Base-by-base conservation (phyloP, 257 asterid genomes). In the Solanum tacnaense region DNA sequence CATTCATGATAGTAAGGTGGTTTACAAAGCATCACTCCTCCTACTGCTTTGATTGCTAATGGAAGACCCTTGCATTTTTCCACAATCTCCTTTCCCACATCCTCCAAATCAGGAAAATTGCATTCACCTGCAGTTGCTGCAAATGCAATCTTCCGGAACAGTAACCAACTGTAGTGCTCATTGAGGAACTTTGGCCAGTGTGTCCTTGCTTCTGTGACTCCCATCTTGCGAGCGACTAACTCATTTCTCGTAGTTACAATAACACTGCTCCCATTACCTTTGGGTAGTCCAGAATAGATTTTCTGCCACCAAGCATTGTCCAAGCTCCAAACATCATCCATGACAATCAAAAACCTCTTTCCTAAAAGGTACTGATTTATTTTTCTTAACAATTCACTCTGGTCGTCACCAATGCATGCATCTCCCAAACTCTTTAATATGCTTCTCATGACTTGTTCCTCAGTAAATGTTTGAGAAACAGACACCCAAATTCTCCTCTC, bases 401-500 rank as follows among this genome's bases (percentile, higher is more conserved):
- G 87, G 89, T 90, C 87, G 11, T 90, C 92, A 49, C 91, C 91
- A 46, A 88, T 20, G 52, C 89, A 88, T 67, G 91, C 87, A 84
- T 90, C 92, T 83, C 92, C 92, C 34, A 90, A 84, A 86, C 89
- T 88, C 89, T 90, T 84, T 73, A 90, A 70, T 83, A 90, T 90
- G 83, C 89, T 90, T 87, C 92, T 88, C 92, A 90, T 90, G 84
- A 90, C 83, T 75, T 90, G 86, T 76, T 90, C 91, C 81, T 87
- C 91, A 2, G 88, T 90, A 84, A 90, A 90, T 39, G 91, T 88
- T 87, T 88, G 92, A 78, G 90, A 86, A 87, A 88, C 91, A 74
- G 92, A 90, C 16, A 88, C 91, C 92, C 92, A 90, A 35, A 90
- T 87, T 52, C 92, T 88, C 88, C 91, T 90, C 21, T 90, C 92